Conservation (phyloP, 495 filamentous ascomycete species). For the Hyaloscypha hepaticicola region DNA sequence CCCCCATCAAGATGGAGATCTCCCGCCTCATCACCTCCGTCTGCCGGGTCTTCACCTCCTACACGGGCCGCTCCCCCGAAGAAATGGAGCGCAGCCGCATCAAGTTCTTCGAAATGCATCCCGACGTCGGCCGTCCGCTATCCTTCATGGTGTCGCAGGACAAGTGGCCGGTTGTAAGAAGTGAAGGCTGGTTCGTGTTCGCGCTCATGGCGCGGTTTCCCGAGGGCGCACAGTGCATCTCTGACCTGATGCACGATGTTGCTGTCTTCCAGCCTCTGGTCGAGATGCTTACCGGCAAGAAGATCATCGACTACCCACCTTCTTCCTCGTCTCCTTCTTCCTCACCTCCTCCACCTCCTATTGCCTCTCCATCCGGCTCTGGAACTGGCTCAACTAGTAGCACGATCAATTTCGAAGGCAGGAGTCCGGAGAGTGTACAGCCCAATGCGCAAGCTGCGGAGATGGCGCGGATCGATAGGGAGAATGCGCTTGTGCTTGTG, state of each 20-base stretch:
- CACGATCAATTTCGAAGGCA: neutral
- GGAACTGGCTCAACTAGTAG: neutral
- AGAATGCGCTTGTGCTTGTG: constrained; percentile 63
- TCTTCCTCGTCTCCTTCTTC: neutral
- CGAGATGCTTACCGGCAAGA: constrained; percentile 46
- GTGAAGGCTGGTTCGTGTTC: constrained; percentile 73
- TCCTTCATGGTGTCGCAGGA: constrained; percentile 62
- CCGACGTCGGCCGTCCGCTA: constrained; percentile 53
- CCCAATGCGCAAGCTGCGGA: constrained; percentile 34
- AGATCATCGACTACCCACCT: constrained; percentile 21
- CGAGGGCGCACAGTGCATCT: constrained; percentile 51
- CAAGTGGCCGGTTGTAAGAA: constrained; percentile 67
- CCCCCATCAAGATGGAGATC: constrained; percentile 72
- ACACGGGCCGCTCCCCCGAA: constrained; percentile 30
- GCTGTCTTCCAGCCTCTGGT: constrained; percentile 49
- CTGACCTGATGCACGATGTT: constrained; percentile 47
- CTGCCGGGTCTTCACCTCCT: constrained; percentile 57
- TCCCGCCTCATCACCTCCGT: constrained; percentile 64
- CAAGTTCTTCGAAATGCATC: constrained; percentile 52
- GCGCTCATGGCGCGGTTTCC: constrained; percentile 61
- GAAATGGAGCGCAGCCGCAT: constrained; percentile 38
- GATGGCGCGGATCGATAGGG: constrained; percentile 51
- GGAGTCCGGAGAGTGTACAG: constrained; percentile 12
- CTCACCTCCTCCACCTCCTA: neutral
- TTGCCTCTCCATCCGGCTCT: neutral